Evolutionary conservation across 2,329 filamentous ascomycete genomes (phyloP).

Genomic region (Onygena corvina): DNA sequence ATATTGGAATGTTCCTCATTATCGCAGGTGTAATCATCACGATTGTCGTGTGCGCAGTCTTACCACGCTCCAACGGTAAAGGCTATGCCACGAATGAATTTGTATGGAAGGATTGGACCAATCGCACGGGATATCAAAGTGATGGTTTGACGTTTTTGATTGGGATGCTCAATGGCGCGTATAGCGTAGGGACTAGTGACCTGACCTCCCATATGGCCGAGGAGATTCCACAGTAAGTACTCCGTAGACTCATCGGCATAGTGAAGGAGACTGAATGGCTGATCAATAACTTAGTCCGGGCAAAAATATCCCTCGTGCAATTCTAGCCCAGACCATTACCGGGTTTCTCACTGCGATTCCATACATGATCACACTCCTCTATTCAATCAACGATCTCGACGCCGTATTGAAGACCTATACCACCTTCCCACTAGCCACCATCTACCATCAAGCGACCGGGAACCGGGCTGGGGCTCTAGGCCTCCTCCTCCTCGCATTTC

Average conservation of each 20-base stretch:
- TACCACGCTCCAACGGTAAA: conserved; percentile 37
- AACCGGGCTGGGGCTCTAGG: conserved; percentile 43
- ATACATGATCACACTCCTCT: conserved; percentile 42
- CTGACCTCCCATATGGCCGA: conserved; percentile 54
- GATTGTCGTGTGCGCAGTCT: conserved; percentile 42
- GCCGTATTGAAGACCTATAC: conserved; percentile 30
- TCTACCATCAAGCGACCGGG: conserved; percentile 40
- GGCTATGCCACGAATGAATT: conserved; percentile 40
- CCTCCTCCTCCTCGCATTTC: conserved; percentile 46
- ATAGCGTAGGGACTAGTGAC: conserved; percentile 54
- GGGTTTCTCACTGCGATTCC: conserved; percentile 38
- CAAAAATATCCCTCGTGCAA: conserved; percentile 40
- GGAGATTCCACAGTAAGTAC: conserved; percentile 42
- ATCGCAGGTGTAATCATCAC: conserved; percentile 42
- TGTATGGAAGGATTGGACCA: conserved; percentile 47
- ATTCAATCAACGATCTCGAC: conserved; percentile 38
- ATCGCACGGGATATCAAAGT: conserved; percentile 31
- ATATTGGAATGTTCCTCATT: conserved; percentile 46
- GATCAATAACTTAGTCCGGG: conserved; percentile 21
- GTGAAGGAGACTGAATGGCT: not conserved
- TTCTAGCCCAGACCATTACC: conserved; percentile 38
- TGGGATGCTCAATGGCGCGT: conserved; percentile 58
- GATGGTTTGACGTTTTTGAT: conserved; percentile 53
- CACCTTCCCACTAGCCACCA: conserved; percentile 37
- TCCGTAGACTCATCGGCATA: not conserved